A percentile compares a stretch with the other conserved stretches of the same genome.
Conservation (phyloP, 2,329 filamentous ascomycete species). For the Tolypocladium album region DNA sequence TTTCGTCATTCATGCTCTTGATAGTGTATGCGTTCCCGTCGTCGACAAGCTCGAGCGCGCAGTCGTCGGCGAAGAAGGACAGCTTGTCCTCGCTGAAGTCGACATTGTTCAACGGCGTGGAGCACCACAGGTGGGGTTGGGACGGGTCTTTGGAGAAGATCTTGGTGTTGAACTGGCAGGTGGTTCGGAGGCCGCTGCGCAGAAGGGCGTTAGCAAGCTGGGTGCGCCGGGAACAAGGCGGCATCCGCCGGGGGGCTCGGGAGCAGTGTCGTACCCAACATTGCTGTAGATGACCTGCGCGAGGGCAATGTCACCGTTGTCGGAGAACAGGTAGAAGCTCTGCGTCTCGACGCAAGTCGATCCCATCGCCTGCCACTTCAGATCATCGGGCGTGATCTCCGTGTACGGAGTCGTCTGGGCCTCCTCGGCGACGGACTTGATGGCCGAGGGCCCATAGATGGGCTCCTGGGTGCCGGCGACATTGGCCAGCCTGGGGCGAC, state of each 20-base stretch:
- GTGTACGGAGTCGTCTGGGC: conserved; percentile 69
- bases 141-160: conserved; percentile 68
- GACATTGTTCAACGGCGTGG: conserved; percentile 66
- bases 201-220: conserved; percentile 11
- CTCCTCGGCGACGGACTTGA: conserved; percentile 77
- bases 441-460: conserved; percentile 82
- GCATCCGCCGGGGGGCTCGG: background rate
- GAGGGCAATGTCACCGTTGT: conserved; percentile 66
- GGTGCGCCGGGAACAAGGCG: background rate
- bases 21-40: conserved; percentile 76
- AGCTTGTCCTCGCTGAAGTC: conserved; percentile 77
- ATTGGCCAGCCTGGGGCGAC: conserved; percentile 47
- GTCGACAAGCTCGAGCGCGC: conserved; percentile 75
- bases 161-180: conserved; percentile 90
- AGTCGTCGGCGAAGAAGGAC: conserved; percentile 77
- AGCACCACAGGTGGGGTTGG: conserved; percentile 72
- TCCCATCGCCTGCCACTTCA: conserved; percentile 74
- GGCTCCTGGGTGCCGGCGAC: conserved; percentile 95
- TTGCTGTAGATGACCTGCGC: conserved; percentile 96
- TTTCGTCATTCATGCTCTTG: conserved; percentile 78
- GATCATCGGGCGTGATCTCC: conserved; percentile 63
- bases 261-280: conserved; percentile 57
- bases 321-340: conserved; percentile 80
- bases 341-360: conserved; percentile 90
- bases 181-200: conserved; percentile 73